Percentiles rank a stretch among this genome's conserved stretches.
Conservation (phyloP, 805 yeast species). For the Sugiyamaella mastotermitis region DNA sequence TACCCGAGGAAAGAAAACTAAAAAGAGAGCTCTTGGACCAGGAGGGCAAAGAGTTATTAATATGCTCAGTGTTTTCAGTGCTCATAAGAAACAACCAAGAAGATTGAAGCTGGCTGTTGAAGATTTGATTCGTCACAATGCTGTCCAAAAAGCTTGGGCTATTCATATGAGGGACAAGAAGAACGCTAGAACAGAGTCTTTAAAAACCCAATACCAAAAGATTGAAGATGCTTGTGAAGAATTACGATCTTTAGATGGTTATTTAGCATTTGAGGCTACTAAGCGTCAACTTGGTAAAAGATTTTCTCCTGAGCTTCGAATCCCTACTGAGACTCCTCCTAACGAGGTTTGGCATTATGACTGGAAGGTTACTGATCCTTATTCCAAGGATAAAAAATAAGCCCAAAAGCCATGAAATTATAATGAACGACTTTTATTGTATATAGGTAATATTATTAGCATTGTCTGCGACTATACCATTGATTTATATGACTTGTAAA, state of each 20-base stretch:
- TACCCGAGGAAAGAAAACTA: conserved; percentile 52
- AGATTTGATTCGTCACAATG: conserved; percentile 78
- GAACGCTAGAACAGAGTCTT: conserved; percentile 28
- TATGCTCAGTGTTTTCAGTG: conserved; percentile 77
- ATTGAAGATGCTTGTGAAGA: conserved; percentile 70
- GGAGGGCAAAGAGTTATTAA: conserved; percentile 43
- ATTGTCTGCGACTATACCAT: no score
- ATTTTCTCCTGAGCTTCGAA: conserved; percentile 77
- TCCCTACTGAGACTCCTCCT: conserved; percentile 89
- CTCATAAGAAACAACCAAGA: conserved; percentile 82
- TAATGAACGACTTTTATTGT: conserved; percentile 2
- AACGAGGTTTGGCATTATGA: conserved; percentile 66
- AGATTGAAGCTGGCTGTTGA: conserved; percentile 68
- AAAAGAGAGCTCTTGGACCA: conserved; percentile 36
- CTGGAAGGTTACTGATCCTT: conserved; percentile 26
- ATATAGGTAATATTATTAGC: background rate
- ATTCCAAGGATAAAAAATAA: conserved; percentile 8
- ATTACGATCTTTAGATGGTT: conserved; percentile 40
- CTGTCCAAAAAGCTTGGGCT: conserved; percentile 80
- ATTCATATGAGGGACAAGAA: conserved; percentile 49
- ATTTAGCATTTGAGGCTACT: conserved; percentile 59
- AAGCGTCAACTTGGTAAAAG: conserved; percentile 48
- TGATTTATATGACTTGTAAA: no score
- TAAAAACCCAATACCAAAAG: conserved; percentile 53
- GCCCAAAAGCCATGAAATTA: no score